phyloP scores from a whole-genome alignment of 2,329 filamentous ascomycete genomes.

The Incumbomyces delicatus region DNA sequence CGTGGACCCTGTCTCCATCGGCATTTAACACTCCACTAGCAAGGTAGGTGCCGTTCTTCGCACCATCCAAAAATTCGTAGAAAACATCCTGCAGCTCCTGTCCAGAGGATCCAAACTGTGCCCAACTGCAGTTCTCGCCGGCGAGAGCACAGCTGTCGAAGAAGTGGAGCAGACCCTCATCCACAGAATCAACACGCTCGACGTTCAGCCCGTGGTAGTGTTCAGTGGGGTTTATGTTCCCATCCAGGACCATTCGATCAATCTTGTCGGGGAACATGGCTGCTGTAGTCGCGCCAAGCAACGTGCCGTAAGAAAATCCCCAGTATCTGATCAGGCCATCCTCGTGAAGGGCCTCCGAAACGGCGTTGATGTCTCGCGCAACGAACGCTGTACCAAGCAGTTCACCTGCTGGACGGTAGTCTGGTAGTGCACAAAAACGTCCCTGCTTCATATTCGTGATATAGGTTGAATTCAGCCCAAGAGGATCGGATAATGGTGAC shows the following conservation, averaged over 20 bases:
- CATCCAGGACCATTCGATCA: slow-evolving; percentile 29
- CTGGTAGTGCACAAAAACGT: background rate
- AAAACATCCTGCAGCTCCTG: background rate
- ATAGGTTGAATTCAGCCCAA: slow-evolving; percentile 1
- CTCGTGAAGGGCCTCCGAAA: slow-evolving; percentile 35
- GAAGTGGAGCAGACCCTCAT: background rate
- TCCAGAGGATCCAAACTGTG: background rate
- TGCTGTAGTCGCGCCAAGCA: slow-evolving; percentile 26
- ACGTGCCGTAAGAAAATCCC: slow-evolving; percentile 24
- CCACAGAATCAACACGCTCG: background rate
- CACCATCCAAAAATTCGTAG: background rate
- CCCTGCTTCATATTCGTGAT: background rate
- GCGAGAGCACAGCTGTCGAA: background rate
- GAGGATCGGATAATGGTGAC: background rate
- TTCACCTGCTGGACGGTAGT: slow-evolving; percentile 2
- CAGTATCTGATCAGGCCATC: slow-evolving; percentile 28
- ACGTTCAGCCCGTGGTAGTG: slow-evolving; percentile 4
- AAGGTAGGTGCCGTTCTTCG: background rate
- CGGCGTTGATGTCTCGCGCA: slow-evolving; percentile 35
- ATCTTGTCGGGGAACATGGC: slow-evolving; percentile 32
- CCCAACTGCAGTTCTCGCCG: background rate
- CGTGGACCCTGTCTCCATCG: background rate
- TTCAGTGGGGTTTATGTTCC: slow-evolving; percentile 10
- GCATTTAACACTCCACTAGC: background rate
- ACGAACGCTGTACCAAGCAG: slow-evolving; percentile 33